Base-by-base conservation (phyloP, 2,329 filamentous ascomycete genomes). In the Nemania serpens region DNA sequence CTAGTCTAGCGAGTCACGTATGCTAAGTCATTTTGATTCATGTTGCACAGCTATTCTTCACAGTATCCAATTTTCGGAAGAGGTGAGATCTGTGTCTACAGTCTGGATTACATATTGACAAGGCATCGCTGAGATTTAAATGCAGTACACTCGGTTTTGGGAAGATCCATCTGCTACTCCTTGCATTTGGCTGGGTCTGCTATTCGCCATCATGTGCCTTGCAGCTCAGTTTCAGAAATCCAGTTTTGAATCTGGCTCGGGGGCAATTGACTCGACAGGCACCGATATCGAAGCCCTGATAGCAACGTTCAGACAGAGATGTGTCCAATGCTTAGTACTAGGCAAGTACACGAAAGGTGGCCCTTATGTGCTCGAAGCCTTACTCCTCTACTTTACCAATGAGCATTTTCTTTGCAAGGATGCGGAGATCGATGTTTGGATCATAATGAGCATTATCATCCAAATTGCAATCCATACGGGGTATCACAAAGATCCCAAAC, bases 61-160 rank as follows among this genome's bases (percentile, higher is more conserved):
- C 47, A 69, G 68, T 33, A 64, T 43, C n/a, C 71, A 67, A 36
- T 78, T 73, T 49, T 65, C 74, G 42, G 63, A 65, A 20, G 67
- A 75, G 66, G 70, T 67, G 64, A 29, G 43, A 22, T 5, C 20
- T 20, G 9, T 9, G 3, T 22, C 7, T 22, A n/a, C n/a, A n/a
- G n/a, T 43, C 20, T n/a, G 3, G 3, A 20, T 20, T 11, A 17
- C 41, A 43, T 12, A 20, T 43, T 10, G 3, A 41, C 17, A 5
- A 41, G 5, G n/a, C 37, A 39, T 17, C 22, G 34, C 18, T 51
- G n/a, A 51, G 5, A 11, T 22, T 9, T 5, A 15, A 22, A 37
- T 49, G 2, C 39, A 79, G 75, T 83, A 83, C 51, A 73, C 77
- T 1, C 63, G 68, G 1, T 82, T 81, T 54, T 82, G 80, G 79